phyloP scores from a whole-genome alignment of 1,139 yeast genomes.

The Casaregolazyma suthepensis region DNA sequence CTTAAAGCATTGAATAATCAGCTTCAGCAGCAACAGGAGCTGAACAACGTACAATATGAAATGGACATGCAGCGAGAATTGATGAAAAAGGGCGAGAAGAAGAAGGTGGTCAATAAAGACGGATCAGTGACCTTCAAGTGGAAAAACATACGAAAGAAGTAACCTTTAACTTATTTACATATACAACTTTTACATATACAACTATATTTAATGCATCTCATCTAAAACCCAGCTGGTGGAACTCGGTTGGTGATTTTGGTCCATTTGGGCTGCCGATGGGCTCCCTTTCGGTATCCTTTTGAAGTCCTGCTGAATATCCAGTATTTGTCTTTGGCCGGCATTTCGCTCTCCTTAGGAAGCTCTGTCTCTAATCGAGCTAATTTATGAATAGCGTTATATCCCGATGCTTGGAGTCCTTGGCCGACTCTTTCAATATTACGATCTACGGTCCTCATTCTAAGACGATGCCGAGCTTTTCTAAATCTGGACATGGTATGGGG shows the following conservation, averaged over 20 bases:
- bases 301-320: constrained; percentile 74
- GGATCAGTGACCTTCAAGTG: constrained; percentile 78
- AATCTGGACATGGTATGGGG: constrained; percentile 73
- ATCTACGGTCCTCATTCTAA: constrained; percentile 77
- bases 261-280: constrained; percentile 75
- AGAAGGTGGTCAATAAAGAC: constrained; percentile 56
- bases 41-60: constrained; percentile 60
- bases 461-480: constrained; percentile 80
- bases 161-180: constrained; percentile 13
- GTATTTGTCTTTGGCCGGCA: constrained; percentile 79
- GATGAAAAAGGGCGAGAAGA: constrained; percentile 85
- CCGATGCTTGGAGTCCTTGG: constrained; percentile 49
- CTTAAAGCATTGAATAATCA: constrained; percentile 41
- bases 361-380: constrained; percentile 48
- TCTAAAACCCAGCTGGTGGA: constrained; percentile 69
- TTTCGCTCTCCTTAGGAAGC: constrained; percentile 74
- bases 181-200: constrained; percentile 6
- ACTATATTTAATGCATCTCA: constrained; percentile 1
- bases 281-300: constrained; percentile 77
- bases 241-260: constrained; percentile 76
- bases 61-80: constrained; percentile 77
- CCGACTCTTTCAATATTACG: constrained; percentile 65
- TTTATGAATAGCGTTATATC: constrained; percentile 42
- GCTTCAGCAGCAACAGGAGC: constrained; percentile 59
- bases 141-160: constrained; percentile 79